These are phyloP conservation scores for Capronia coronata DNA, from an alignment of 2,329 filamentous ascomycete species.

Conservation along the genomic window DNA sequence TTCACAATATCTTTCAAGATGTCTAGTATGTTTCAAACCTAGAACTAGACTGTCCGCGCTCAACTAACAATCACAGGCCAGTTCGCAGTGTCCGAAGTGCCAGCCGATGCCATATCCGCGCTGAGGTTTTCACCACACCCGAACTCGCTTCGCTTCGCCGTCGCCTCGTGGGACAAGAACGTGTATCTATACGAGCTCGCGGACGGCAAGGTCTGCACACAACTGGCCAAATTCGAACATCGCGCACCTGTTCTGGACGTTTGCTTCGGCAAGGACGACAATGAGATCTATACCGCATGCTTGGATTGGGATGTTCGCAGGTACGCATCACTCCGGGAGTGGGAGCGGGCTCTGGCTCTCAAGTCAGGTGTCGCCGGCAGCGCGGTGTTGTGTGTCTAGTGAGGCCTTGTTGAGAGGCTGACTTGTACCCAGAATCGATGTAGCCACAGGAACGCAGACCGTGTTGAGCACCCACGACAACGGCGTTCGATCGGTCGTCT, in stretches of 20 bases:
- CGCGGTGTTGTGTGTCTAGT: too few species aligned
- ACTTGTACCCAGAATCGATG: slow-evolving; percentile 52
- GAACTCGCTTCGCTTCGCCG: slow-evolving; percentile 68
- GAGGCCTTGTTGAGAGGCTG: too few species aligned
- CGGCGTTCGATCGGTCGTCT: slow-evolving; percentile 77
- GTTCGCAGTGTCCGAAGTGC: slow-evolving; percentile 75
- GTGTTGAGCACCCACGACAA: slow-evolving; percentile 71
- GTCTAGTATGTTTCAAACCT: slow-evolving; percentile 7
- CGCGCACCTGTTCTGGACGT: slow-evolving; percentile 82
- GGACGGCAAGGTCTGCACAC: slow-evolving; percentile 48
- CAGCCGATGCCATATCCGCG: slow-evolving; percentile 78
- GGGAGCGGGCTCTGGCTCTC: too few species aligned
- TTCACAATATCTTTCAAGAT: background rate
- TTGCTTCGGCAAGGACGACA: slow-evolving; percentile 77
- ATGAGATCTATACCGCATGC: slow-evolving; percentile 78
- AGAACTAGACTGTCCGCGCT: background rate
- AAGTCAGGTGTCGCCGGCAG: background rate
- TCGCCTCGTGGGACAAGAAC: slow-evolving; percentile 89
- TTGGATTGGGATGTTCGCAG: slow-evolving; percentile 79
- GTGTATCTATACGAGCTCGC: slow-evolving; percentile 84
- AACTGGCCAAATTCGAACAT: slow-evolving; percentile 55
- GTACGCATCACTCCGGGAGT: slow-evolving; percentile 39
- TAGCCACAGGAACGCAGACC: slow-evolving; percentile 64
- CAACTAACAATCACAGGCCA: slow-evolving; percentile 47
- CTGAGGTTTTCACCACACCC: slow-evolving; percentile 77